These are phyloP conservation scores for Polyplosphaeria fusca DNA, from an alignment of 495 filamentous ascomycete species.

Conservation along the genomic window DNA sequence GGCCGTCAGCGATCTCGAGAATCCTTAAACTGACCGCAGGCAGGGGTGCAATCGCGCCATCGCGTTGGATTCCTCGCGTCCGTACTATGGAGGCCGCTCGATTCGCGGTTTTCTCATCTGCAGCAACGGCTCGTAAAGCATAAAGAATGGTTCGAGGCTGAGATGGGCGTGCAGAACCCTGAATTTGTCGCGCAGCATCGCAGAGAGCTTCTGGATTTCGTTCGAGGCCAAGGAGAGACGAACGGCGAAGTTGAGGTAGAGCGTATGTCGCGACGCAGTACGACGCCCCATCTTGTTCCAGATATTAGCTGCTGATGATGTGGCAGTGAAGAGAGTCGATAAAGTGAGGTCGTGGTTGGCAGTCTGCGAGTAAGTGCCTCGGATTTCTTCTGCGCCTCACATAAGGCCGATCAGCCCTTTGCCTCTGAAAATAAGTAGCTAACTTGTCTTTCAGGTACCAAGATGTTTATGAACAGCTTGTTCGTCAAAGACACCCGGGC, in stretches of 20 bases:
- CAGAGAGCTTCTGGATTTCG: slow-evolving; percentile 12
- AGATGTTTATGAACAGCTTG: slow-evolving; percentile 13
- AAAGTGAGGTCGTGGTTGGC: slow-evolving; percentile 23
- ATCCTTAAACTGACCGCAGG: slow-evolving; percentile 17
- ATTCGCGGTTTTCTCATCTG: slow-evolving; percentile 20
- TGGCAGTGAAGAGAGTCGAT: slow-evolving; percentile 12
- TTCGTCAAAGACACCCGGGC: slow-evolving; percentile 12
- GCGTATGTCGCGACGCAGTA: slow-evolving; percentile 17
- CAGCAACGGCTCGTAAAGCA: slow-evolving; percentile 14
- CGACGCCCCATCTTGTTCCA: no score
- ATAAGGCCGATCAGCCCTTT: no score
- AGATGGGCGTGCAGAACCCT: slow-evolving; percentile 2
- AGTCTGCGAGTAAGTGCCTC: not conserved
- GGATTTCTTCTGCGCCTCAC: no score
- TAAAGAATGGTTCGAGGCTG: slow-evolving; percentile 20
- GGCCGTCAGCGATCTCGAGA: no score
- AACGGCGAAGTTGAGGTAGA: slow-evolving; percentile 8
- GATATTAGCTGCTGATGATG: not conserved
- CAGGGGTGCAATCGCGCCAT: slow-evolving; percentile 24
- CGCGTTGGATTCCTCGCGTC: not conserved
- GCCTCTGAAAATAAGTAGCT: no score
- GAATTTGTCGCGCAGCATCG: slow-evolving; percentile 10
- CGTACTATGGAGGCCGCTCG: slow-evolving; percentile 21
- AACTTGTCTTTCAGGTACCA: no score
- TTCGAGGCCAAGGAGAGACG: slow-evolving; percentile 5